Evolutionary conservation across 768 basidiomycete genomes (phyloP), one percentile per base, ranked within the genome.

Genomic region (Boletus tylopilopsis): DNA sequence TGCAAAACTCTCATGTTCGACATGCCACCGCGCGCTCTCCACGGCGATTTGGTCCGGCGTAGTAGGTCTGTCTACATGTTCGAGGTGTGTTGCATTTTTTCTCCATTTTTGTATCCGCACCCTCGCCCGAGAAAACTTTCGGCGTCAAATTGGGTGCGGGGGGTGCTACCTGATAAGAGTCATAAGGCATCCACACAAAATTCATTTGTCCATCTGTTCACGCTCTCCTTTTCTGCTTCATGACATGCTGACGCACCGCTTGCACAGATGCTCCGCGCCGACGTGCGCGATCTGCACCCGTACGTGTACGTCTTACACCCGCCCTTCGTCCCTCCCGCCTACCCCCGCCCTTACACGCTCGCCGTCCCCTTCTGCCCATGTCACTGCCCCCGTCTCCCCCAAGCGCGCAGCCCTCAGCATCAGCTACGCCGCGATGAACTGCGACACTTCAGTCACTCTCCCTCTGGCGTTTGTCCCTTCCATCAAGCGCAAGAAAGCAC

Each of bases 241-340:
- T 12, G 10, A 10, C 16, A 2, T 34, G 27, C 62, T 63, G 36
- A 62, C 32, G 8, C 29, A 12, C 32, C 1, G 5, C 25, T 34
- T 25, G 9, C 30, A 18, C 32, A 73, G 72, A 41, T 73, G 72
- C 43, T 44, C 62, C 16, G 59, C 66, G 11, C 55, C 64, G 36
- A 69, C 62, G 16, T 73, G 72, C 44, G 55, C 60, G 4, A 62
- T 73, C 36, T 73, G 72, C 42, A 56, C 72, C 15, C 62, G 72
- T 12, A 73, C 64, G 23, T 73, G 72, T 41, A 69, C 67, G 22
- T 70, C 64, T 1, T 67, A 61, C 23, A 65, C 54, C 25, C 57
- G 57, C 15, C 66, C 63, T 2, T 51, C 61, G 12, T 73, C 69
- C 29, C 44, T 61, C 19, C 71, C 72, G 21, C 68, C 71, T 2